Conservation (phyloP, 2,329 filamentous ascomycete species). For the Metarhizium sp. region DNA sequence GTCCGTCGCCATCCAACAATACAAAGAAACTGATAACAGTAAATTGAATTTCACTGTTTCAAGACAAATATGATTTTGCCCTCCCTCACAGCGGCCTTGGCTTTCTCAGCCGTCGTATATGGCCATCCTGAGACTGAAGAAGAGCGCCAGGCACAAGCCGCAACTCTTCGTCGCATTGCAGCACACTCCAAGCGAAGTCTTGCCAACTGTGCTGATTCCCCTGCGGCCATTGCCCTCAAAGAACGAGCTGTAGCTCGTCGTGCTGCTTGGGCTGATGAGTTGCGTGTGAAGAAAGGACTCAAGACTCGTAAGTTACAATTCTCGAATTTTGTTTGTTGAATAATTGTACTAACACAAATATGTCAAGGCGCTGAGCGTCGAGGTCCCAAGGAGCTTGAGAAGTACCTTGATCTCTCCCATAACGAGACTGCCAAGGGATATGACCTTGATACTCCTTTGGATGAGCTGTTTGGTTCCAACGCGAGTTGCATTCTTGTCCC, state of each 20-base stretch:
- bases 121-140: conserved; percentile 10
- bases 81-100: conserved; percentile 16
- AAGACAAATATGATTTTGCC: conserved; percentile 9
- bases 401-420: conserved; percentile 4
- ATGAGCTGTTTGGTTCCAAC: conserved; percentile 8
- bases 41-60: background rate
- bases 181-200: conserved; percentile 6
- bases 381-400: conserved; percentile 2
- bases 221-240: conserved; percentile 3
- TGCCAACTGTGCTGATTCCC: conserved; percentile 3
- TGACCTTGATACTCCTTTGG: conserved; percentile 5
- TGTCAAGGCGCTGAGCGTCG: conserved; percentile 1
- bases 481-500: conserved; percentile 8
- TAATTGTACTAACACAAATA: background rate
- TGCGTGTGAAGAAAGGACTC: conserved; percentile 7
- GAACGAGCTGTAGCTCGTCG: conserved; percentile 8
- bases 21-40: background rate
- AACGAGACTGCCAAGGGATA: conserved; percentile 1
- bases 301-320: conserved; percentile 2
- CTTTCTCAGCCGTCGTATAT: conserved; percentile 13
- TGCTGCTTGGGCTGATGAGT: conserved; percentile 5
- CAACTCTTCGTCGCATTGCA: conserved; percentile 2
- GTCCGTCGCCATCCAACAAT: background rate
- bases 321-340: background rate
- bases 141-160: background rate